These are phyloP conservation scores for Calvatia gigantea DNA, from an alignment of 768 basidiomycete species.

Conservation along the genomic window DNA sequence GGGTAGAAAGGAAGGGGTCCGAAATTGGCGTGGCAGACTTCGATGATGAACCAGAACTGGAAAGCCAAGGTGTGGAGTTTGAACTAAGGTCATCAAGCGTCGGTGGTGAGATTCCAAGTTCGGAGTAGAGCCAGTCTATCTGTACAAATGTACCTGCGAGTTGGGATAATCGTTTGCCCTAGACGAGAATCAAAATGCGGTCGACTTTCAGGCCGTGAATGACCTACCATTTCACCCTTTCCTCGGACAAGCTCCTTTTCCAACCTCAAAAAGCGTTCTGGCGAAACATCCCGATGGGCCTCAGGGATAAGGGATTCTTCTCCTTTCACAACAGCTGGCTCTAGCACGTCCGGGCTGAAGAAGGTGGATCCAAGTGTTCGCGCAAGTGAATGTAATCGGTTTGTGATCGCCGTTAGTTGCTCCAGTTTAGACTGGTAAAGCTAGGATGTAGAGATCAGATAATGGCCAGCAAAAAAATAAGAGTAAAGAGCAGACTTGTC, in stretches of 20 bases:
- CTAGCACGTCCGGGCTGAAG: slow-evolving; percentile 53
- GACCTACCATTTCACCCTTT: slow-evolving; percentile 79
- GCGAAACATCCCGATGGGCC: slow-evolving; percentile 67
- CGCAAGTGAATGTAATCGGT: slow-evolving; percentile 56
- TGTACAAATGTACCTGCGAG: slow-evolving; percentile 65
- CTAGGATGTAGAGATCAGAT: slow-evolving; percentile 25
- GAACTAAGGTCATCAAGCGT: slow-evolving; percentile 43
- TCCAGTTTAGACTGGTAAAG: slow-evolving; percentile 77
- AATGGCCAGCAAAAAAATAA: background rate
- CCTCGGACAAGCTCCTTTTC: slow-evolving; percentile 85
- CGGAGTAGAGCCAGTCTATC: slow-evolving; percentile 78
- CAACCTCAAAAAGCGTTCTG: slow-evolving; percentile 74
- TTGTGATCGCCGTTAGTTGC: slow-evolving; percentile 66
- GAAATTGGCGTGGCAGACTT: slow-evolving; percentile 34
- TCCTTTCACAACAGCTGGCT: slow-evolving; percentile 38
- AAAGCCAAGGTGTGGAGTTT: slow-evolving; percentile 20
- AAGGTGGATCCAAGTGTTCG: slow-evolving; percentile 61
- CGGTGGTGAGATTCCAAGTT: slow-evolving; percentile 73
- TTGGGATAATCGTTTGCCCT: slow-evolving; percentile 67
- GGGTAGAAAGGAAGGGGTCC: slow-evolving; percentile 49
- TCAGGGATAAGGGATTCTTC: slow-evolving; percentile 33
- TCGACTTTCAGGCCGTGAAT: background rate
- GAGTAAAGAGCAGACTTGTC: slow-evolving; percentile 53
- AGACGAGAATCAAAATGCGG: background rate
- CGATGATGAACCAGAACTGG: slow-evolving; percentile 26